Evolutionary conservation across 2,329 filamentous ascomycete species (phyloP).

Genomic region (Plectosphaerella cucumerina): DNA sequence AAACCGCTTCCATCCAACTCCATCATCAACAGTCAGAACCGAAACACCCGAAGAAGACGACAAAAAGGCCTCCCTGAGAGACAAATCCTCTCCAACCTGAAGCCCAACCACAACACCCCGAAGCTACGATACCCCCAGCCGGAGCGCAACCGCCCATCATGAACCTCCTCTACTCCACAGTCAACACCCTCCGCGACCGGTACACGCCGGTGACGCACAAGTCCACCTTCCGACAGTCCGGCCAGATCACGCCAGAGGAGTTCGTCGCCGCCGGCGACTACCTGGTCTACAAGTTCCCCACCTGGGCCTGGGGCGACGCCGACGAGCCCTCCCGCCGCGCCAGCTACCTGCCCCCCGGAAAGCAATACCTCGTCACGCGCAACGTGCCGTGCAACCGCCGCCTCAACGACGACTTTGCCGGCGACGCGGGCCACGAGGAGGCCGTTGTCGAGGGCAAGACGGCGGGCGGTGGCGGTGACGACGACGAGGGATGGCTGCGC

Average conservation of each 20-base stretch:
- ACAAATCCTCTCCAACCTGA: background rate
- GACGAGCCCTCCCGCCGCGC: conserved; percentile 76
- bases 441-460: conserved; percentile 65
- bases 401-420: conserved; percentile 89
- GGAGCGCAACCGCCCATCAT: conserved; percentile 41
- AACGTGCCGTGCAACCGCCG: conserved; percentile 91
- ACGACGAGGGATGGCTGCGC: conserved; percentile 87
- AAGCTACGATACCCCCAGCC: background rate
- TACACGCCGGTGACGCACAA: conserved; percentile 86
- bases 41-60: too few relatives aligned
- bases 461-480: conserved; percentile 45
- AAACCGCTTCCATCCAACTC: background rate
- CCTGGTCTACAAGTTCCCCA: conserved; percentile 97
- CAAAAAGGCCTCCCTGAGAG: too few relatives aligned
- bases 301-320: conserved; percentile 94
- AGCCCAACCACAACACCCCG: background rate
- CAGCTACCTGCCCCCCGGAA: conserved; percentile 76
- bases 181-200: conserved; percentile 87
- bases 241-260: conserved; percentile 95
- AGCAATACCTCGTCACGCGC: conserved; percentile 93
- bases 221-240: conserved; percentile 89
- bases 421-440: conserved; percentile 81
- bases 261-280: conserved; percentile 96
- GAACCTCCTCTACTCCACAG: conserved; percentile 89
- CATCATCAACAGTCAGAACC: background rate